Base-by-base conservation (phyloP, 768 basidiomycete species). In the Mycena sanguinolenta region DNA sequence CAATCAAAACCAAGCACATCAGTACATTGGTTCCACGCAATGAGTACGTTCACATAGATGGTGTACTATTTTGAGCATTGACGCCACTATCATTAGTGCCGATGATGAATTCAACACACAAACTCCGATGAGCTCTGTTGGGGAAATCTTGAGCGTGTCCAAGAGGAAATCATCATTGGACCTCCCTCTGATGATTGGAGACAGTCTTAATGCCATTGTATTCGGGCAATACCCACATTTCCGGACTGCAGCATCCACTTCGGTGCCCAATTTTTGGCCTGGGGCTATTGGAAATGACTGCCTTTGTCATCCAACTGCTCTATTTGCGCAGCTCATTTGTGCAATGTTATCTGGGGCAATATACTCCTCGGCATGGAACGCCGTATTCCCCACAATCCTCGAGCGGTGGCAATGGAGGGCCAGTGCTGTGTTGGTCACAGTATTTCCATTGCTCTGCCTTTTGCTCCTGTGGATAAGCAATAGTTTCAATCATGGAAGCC, bases 331-430 rank as follows among this genome's bases (percentile, higher is more conserved):
- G 44, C 27, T 61, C 21, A 16, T 49, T 28, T 28, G 9, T 10
- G 27, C 44, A n/a, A n/a, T n/a, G n/a, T n/a, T n/a, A n/a, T n/a
- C n/a, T n/a, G n/a, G n/a, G n/a, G n/a, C n/a, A n/a, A 13, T 61
- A 4, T 44, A 61, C 44, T 49, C 44, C 30, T 17, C 2, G 3
- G 59, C 59, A 7, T 61, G 59, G 59, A 46, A 36, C 39, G 8
- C 42, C 7, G 34, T 42, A 9, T 61, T 61, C 59, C 44, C 59
- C 2, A 30, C 59, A n/a, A 25, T 12, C 8, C 10, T 23, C 17
- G 59, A 61, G 30, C 30, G 32, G 46, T 49, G 46, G 59, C 30
- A 49, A 19, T 61, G 59, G 59, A 61, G 59, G 44, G 19, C 16
- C 25, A 28, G 59, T 44, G 42, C 59, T 5, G 17, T 13, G 19